A percentile compares a stretch with the other conserved stretches of the same genome.
Conservation (phyloP, 2,329 filamentous ascomycete species). For the Pleomassaria siparia region DNA sequence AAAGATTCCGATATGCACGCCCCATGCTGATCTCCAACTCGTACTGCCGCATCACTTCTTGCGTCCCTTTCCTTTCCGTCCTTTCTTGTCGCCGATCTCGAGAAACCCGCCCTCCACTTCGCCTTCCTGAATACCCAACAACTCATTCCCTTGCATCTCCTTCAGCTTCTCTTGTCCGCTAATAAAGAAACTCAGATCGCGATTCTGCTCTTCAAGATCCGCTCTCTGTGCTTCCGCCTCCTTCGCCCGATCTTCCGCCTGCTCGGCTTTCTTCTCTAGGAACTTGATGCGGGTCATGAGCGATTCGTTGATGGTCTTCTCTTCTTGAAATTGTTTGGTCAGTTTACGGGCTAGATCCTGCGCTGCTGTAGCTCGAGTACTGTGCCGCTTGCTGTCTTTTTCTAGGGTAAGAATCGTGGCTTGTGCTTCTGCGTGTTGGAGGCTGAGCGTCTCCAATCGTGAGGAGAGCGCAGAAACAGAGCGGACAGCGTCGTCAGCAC, state of each 20-base stretch:
- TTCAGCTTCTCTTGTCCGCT: slow-evolving; percentile 78
- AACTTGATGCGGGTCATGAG: slow-evolving; percentile 81
- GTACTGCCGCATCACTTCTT: not conserved
- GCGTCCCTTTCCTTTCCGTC: slow-evolving; percentile 25
- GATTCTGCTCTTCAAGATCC: slow-evolving; percentile 82
- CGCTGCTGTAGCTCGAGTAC: slow-evolving; percentile 65
- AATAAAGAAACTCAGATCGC: slow-evolving; percentile 85
- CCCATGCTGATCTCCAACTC: not conserved
- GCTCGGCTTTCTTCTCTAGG: slow-evolving; percentile 59
- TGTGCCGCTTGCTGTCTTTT: slow-evolving; percentile 63
- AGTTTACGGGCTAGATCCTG: slow-evolving; percentile 75
- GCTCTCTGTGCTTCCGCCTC: slow-evolving; percentile 56
- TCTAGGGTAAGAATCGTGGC: slow-evolving; percentile 70
- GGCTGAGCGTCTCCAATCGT: slow-evolving; percentile 56
- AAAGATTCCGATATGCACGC: not conserved
- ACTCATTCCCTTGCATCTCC: slow-evolving; percentile 69
- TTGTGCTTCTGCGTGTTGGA: slow-evolving; percentile 52
- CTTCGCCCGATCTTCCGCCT: slow-evolving; percentile 53
- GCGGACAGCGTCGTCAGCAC: slow-evolving; percentile 62
- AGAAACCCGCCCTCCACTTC: slow-evolving; percentile 53
- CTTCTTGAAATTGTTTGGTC: slow-evolving; percentile 76
- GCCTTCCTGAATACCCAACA: slow-evolving; percentile 65
- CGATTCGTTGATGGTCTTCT: slow-evolving; percentile 80
- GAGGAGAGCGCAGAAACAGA: slow-evolving; percentile 54
- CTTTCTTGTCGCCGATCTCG: slow-evolving; percentile 33